Conservation (phyloP, 192 early-diverging fungal genomes). For the Dispira simplex region DNA sequence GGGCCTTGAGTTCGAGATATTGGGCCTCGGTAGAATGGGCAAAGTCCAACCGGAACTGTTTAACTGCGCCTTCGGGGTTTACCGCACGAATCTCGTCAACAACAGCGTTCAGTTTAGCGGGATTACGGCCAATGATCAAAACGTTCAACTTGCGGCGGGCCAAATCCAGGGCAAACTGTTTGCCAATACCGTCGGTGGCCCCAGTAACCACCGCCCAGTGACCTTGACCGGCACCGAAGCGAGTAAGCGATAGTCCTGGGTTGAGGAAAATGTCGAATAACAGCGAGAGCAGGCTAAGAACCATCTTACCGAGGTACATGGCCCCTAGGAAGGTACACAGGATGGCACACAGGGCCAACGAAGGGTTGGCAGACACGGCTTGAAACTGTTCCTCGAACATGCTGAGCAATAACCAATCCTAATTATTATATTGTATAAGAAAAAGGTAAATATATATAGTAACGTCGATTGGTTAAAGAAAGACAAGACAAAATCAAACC, state of each 20-base stretch:
- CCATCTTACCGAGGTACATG: neutral
- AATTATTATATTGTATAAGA: too few species aligned
- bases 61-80: slow-evolving; percentile 38
- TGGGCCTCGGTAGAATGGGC: slow-evolving; percentile 31
- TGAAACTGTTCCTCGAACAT: too few species aligned
- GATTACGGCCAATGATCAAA: slow-evolving; percentile 66
- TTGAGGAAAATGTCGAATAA: slow-evolving; percentile 2
- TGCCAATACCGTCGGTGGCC: slow-evolving; percentile 92
- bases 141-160: slow-evolving; percentile 72
- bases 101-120: slow-evolving; percentile 61
- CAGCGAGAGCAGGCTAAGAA: neutral
- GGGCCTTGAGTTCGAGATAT: slow-evolving; percentile 43
- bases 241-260: slow-evolving; percentile 21
- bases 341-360: neutral
- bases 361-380: neutral
- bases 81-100: slow-evolving; percentile 41
- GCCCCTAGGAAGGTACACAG: neutral
- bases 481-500: too few species aligned
- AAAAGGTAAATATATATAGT: too few species aligned
- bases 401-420: too few species aligned
- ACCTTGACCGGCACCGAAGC: slow-evolving; percentile 29
- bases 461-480: too few species aligned
- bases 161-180: slow-evolving; percentile 84
- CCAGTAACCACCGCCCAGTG: slow-evolving; percentile 73
- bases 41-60: slow-evolving; percentile 69